Conservation (phyloP, 2,329 filamentous ascomycete genomes). For the Fusarium scirpi region DNA sequence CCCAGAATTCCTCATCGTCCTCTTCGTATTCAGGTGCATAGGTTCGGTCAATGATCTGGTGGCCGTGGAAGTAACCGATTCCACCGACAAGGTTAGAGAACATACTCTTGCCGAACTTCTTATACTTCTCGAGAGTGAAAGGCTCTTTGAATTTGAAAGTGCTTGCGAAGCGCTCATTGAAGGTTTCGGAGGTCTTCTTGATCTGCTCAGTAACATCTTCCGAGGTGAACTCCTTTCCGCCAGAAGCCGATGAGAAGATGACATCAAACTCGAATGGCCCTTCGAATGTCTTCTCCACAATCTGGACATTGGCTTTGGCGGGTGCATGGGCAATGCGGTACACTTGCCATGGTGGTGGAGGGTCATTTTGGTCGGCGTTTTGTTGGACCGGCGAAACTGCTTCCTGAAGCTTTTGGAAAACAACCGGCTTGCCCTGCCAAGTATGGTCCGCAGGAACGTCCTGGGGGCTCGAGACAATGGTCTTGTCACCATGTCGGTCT, state of each 20-base stretch:
- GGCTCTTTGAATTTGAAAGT: constrained; percentile 77
- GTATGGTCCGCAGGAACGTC: constrained; percentile 73
- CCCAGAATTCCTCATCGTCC: constrained; percentile 95
- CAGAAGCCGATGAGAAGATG: constrained; percentile 84
- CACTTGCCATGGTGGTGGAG: constrained; percentile 86
- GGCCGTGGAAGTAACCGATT: constrained; percentile 93
- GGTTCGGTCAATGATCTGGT: constrained; percentile 89
- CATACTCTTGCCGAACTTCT: constrained; percentile 85
- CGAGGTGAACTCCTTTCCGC: constrained; percentile 64
- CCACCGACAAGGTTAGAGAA: constrained; percentile 95
- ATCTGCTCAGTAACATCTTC: constrained; percentile 79
- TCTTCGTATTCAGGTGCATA: constrained; percentile 95
- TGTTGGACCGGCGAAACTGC: constrained; percentile 63
- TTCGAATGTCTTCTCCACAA: constrained; percentile 92
- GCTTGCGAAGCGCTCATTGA: constrained; percentile 79
- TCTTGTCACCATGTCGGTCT: constrained; percentile 79
- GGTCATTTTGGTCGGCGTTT: constrained; percentile 68
- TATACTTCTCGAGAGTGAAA: constrained; percentile 79
- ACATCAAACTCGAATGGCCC: constrained; percentile 94
- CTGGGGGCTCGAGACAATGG: constrained; percentile 76
- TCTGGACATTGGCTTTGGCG: constrained; percentile 81
- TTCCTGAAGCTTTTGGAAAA: constrained; percentile 66
- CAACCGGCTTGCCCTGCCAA: constrained; percentile 84
- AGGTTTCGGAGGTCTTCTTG: constrained; percentile 72
- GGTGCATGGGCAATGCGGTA: constrained; percentile 82